phyloP scores from a whole-genome alignment of 1,284 basidiomycete species.

The Exobasidium cylindrosporum region DNA sequence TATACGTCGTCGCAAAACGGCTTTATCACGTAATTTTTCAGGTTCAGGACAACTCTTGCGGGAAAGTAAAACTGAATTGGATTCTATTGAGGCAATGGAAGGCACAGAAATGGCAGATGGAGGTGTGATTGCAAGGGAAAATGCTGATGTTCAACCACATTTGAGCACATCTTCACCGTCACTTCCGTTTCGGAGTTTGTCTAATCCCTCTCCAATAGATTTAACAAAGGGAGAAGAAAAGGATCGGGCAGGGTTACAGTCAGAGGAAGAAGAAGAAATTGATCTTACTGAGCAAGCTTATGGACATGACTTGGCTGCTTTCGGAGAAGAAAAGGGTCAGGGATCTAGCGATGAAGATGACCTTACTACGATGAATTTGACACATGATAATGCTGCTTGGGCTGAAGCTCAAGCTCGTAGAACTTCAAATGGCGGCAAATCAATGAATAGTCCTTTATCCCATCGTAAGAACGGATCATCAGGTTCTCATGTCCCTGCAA shows the following conservation, averaged over 20 bases:
- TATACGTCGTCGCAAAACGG: conserved; percentile 53
- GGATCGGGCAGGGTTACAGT: neutral
- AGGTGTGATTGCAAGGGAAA: neutral
- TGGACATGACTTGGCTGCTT: conserved; percentile 45
- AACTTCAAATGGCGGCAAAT: neutral
- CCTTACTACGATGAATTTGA: conserved; percentile 38
- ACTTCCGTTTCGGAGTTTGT: neutral
- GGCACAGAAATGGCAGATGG: neutral
- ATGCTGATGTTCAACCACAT: neutral
- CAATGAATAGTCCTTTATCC: neutral
- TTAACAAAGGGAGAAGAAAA: neutral
- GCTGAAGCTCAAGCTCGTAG: conserved; percentile 14
- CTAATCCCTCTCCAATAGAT: neutral
- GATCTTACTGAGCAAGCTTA: conserved; percentile 53
- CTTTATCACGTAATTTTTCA: conserved; percentile 10
- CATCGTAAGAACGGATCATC: conserved; percentile 7
- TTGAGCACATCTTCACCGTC: neutral
- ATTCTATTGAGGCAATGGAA: neutral
- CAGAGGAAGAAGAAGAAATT: conserved; percentile 36
- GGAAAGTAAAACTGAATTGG: neutral
- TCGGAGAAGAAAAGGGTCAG: conserved; percentile 35
- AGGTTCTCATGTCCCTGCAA: neutral
- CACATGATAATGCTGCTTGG: conserved; percentile 49
- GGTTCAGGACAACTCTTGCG: conserved; percentile 1
- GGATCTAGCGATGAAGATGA: conserved; percentile 34